phyloP scores from a whole-genome alignment of 176 grass and related monocot genomes.

The Puccinellia tenuiflora region DNA sequence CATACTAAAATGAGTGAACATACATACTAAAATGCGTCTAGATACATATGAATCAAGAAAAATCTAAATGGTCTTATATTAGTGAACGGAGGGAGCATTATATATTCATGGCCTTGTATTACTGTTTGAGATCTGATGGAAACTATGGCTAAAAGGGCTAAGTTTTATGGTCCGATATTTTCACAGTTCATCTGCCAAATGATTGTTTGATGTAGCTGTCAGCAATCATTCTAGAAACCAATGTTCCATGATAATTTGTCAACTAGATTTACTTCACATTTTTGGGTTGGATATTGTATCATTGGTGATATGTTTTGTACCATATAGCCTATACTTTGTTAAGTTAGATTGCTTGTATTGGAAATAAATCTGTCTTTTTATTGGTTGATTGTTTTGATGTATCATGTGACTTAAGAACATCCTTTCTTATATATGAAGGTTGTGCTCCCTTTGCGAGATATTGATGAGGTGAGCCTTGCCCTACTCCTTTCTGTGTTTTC shows the following conservation, averaged over 20 bases:
- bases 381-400: neutral
- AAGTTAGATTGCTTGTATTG: neutral
- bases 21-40: no score
- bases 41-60: no score
- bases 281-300: neutral
- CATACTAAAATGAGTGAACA: no score
- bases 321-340: neutral
- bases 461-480: slow-evolving; percentile 61
- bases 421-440: slow-evolving; percentile 49
- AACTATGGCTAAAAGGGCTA: no score
- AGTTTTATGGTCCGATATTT: neutral
- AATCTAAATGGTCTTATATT: no score
- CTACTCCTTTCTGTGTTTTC: slow-evolving; percentile 11
- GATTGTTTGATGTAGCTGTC: neutral
- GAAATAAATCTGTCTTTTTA: neutral
- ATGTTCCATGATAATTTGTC: neutral
- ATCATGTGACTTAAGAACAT: slow-evolving; percentile 20
- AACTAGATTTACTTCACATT: neutral
- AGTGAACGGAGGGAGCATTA: no score
- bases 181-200: neutral
- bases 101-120: no score
- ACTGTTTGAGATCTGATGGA: no score
- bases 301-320: neutral
- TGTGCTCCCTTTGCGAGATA: slow-evolving; percentile 74
- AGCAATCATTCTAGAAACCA: neutral